Conservation (phyloP, 768 basidiomycete species). For the Boletus vermiculosoides region DNA sequence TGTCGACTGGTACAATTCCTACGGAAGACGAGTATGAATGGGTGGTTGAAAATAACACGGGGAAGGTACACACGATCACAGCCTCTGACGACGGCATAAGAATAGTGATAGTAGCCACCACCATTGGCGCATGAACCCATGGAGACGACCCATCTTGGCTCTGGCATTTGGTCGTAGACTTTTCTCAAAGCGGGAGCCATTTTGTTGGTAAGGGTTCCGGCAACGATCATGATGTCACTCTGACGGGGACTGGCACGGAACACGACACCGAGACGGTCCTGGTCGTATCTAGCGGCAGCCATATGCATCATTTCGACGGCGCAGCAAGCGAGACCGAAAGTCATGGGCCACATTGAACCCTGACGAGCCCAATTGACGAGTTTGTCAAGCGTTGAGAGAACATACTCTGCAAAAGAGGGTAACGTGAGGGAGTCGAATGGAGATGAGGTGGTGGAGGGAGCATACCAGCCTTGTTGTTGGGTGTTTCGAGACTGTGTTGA, state of each 20-base stretch:
- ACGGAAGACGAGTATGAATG: constrained; percentile 9
- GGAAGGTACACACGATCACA: constrained; percentile 78
- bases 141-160: constrained; percentile 99
- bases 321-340: constrained; percentile 96
- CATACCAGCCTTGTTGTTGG: constrained; percentile 85
- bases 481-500: constrained; percentile 83
- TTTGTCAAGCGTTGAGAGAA: constrained; percentile 93
- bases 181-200: constrained; percentile 98
- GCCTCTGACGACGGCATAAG: constrained; percentile 97
- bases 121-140: constrained; percentile 99
- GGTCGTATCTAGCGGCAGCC: constrained; percentile 98
- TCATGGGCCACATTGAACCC: constrained; percentile 99
- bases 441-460: constrained; percentile 2
- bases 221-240: constrained; percentile 98
- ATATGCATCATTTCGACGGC: constrained; percentile 99
- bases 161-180: constrained; percentile 98
- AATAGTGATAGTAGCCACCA: constrained; percentile 96
- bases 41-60: neutral
- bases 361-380: constrained; percentile 97
- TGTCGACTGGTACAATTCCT: constrained; percentile 98
- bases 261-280: constrained; percentile 94
- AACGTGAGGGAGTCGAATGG: constrained; percentile 1
- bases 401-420: constrained; percentile 67
- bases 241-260: constrained; percentile 99
- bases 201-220: constrained; percentile 98